phyloP scores from a whole-genome alignment of 257 asterid genomes.

The Forsythia suspensa region DNA sequence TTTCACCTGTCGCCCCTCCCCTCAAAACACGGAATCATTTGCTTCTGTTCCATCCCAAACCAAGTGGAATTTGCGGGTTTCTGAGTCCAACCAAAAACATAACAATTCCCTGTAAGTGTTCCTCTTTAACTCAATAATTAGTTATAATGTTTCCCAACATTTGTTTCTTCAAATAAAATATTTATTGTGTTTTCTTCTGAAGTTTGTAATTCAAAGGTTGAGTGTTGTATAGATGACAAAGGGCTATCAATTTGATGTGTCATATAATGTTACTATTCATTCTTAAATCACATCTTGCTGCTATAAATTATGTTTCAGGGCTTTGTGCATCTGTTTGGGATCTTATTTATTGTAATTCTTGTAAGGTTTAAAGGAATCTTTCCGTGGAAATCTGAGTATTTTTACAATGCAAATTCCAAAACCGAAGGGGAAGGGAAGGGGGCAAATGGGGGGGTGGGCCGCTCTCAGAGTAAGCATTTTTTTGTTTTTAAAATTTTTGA shows the following conservation, averaged over 20 bases:
- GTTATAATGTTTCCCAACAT: not conserved
- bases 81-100: constrained; percentile 11
- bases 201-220: not conserved
- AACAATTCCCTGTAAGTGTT: constrained; percentile 32
- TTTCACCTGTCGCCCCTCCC: constrained; percentile 26
- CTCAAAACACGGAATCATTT: constrained; percentile 26
- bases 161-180: not conserved
- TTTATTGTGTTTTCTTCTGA: not conserved
- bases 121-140: too few relatives aligned
- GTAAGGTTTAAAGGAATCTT: not conserved
- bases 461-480: too few relatives aligned
- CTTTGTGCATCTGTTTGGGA: not conserved
- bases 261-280: not conserved
- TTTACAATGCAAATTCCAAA: not conserved
- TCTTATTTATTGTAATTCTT: not conserved
- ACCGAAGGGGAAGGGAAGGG: not conserved
- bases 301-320: not conserved
- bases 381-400: not conserved
- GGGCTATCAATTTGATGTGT: not conserved
- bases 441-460: too few relatives aligned
- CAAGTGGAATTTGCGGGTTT: constrained; percentile 10
- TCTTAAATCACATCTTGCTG: not conserved
- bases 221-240: not conserved
- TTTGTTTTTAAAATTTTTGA: too few relatives aligned
- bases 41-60: constrained; percentile 29